Evolutionary conservation across 2,329 filamentous ascomycete species (phyloP), one percentile per base, ranked within the genome.

Genomic region (Penicillium sp.): DNA sequence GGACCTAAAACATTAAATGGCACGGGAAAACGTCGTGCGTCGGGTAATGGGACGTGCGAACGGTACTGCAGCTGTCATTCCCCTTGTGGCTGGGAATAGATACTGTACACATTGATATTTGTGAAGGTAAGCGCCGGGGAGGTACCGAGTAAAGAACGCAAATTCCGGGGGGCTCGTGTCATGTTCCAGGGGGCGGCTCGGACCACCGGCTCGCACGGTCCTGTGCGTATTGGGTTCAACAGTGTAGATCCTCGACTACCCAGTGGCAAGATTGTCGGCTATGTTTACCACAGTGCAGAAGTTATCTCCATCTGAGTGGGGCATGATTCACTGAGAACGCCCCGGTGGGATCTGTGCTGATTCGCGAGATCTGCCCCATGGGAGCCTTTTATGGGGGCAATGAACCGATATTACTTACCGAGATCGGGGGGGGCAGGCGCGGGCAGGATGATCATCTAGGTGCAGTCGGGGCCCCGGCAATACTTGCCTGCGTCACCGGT

Each of bases 401-500:
- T 12, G 27, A 18, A 27, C 33, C 25, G 3, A 29, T 25, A 45
- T 45, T 27, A 29, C 18, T 45, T 27, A 29, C 18, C 29, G 31
- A 48, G 45, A 48, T 48, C 26, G 45, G 11, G 18, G 18, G 7
- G 14, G 33, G 33, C 6, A 18, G 12, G 26, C 3, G 29, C 6
- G 8, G 12, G 26, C 3, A 22, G 31, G 20, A 48, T 31, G 51
- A 43, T 43, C 47, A 25, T 33, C 20, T 26, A 37, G 20, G 25
- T 48, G 20, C 27, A 53, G 47, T 40, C 29, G 35, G 12, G 43
- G 50, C 51, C 46, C 54, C 33, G 31, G 29, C 45, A 23, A 25
- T n/a, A 22, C 45, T 23, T 49, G 25, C 50, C 48, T 41, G 51
- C 53, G 35, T 58, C 48, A 51, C 41, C 23, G 23, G 44, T 35